phyloP scores from a whole-genome alignment of 345 rosid species.

The Reutealis trisperma region DNA sequence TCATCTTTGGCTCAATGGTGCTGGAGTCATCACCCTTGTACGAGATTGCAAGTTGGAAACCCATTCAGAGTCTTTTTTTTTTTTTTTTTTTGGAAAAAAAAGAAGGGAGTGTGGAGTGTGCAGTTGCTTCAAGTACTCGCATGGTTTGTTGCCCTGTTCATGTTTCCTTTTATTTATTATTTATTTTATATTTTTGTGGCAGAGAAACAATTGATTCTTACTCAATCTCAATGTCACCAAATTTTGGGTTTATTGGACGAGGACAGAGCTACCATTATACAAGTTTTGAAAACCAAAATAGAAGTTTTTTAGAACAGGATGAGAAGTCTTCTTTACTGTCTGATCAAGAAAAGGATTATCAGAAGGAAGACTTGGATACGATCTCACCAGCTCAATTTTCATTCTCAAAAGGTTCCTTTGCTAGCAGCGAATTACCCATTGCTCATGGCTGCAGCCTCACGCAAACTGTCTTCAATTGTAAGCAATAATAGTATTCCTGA shows the following conservation, averaged over 20 bases:
- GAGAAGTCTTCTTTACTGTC: constrained; percentile 55
- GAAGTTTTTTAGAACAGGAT: constrained; percentile 53
- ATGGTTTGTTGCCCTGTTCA: too few relatives aligned
- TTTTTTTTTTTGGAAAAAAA: too few relatives aligned
- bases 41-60: too few relatives aligned
- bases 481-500: not conserved
- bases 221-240: constrained; percentile 70
- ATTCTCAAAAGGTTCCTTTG: constrained; percentile 63
- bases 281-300: constrained; percentile 6
- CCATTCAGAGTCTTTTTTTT: too few relatives aligned
- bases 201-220: too few relatives aligned
- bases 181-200: too few relatives aligned
- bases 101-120: too few relatives aligned
- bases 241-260: constrained; percentile 48
- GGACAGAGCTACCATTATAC: too few relatives aligned
- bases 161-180: too few relatives aligned
- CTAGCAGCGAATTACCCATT: constrained; percentile 59
- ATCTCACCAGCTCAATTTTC: constrained; percentile 53
- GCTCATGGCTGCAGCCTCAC: constrained; percentile 75
- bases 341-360: constrained; percentile 25
- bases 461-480: constrained; percentile 90
- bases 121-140: too few relatives aligned
- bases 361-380: constrained; percentile 42
- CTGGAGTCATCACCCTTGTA: too few relatives aligned
- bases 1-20: too few relatives aligned